A percentile compares a stretch with the other conserved stretches of the same genome.
Evolutionary conservation across 1,139 yeast genomes (phyloP).

Genomic region (Candida frijolesensis): DNA sequence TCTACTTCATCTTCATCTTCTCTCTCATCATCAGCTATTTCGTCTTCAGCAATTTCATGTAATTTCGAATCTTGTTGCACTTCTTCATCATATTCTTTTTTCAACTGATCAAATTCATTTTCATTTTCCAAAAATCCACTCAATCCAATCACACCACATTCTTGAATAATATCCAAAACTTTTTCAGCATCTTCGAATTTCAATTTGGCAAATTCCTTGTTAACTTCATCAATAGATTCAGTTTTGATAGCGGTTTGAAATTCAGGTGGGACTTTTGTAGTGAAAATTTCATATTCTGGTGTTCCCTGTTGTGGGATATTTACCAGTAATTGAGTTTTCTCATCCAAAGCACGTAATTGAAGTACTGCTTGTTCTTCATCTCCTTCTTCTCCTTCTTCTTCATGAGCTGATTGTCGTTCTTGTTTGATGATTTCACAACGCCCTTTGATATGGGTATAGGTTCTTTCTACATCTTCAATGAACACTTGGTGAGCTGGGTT

Average conservation of each 20-base stretch:
- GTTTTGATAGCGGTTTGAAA: conserved; percentile 81
- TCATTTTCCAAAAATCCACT: conserved; percentile 78
- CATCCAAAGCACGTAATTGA: conserved; percentile 87
- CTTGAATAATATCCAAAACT: conserved; percentile 71
- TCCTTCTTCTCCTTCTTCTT: conserved; percentile 33
- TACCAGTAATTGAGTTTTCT: conserved; percentile 73
- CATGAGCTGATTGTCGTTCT: conserved; percentile 39
- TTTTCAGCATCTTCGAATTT: conserved; percentile 79
- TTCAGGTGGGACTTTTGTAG: conserved; percentile 54
- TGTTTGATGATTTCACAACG: conserved; percentile 70
- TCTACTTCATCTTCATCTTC: conserved; percentile 10
- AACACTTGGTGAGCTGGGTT: conserved; percentile 71
- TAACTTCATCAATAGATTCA: conserved; percentile 73
- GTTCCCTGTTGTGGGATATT: conserved; percentile 63
- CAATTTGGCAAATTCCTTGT: conserved; percentile 78
- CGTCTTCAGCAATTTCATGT: conserved; percentile 8
- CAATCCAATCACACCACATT: conserved; percentile 82
- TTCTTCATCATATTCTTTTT: conserved; percentile 43
- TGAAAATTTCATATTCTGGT: conserved; percentile 57
- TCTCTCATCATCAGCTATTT: background rate
- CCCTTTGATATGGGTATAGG: conserved; percentile 67
- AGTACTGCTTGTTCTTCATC: conserved; percentile 78
- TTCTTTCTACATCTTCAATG: conserved; percentile 68
- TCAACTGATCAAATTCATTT: conserved; percentile 65
- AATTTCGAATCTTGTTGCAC: conserved; percentile 19